Conservation (phyloP, 1,284 basidiomycete genomes). For the Meira nashicola region DNA sequence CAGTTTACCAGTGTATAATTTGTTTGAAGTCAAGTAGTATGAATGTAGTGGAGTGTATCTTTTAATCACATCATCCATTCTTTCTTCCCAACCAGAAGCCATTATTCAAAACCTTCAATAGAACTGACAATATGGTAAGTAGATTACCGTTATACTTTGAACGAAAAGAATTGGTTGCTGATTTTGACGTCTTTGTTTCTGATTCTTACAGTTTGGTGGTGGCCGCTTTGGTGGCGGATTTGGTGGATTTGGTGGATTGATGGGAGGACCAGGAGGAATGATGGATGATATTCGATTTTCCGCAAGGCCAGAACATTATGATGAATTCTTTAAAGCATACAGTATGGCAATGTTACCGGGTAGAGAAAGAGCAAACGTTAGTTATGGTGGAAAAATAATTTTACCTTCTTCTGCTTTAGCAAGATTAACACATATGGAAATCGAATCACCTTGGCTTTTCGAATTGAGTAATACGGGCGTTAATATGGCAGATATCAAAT, state of each 20-base stretch:
- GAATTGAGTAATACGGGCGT: conserved; percentile 75
- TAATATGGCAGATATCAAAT: conserved; percentile 23
- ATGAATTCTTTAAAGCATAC: conserved; percentile 61
- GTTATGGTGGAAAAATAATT: conserved; percentile 96
- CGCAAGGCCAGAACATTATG: conserved; percentile 43
- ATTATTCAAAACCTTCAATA: no score
- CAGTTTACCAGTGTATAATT: no score
- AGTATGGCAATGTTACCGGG: conserved; percentile 79
- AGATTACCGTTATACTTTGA: no score
- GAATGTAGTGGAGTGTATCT: no score
- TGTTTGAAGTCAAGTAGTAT: no score
- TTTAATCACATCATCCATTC: no score
- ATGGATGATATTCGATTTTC: conserved; percentile 32
- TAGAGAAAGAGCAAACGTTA: conserved; percentile 75
- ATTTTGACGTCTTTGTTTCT: conserved; percentile 1
- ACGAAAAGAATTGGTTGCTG: not conserved
- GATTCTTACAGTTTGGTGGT: not conserved
- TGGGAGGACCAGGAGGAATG: conserved; percentile 33
- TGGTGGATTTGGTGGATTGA: conserved; percentile 18
- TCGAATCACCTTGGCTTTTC: conserved; percentile 93
- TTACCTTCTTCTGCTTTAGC: conserved; percentile 95
- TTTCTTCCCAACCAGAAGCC: no score
- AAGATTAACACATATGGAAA: conserved; percentile 77
- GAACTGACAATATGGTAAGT: no score
- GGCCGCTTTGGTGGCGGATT: conserved; percentile 15